Evolutionary conservation across 2,329 filamentous ascomycete genomes (phyloP).

Genomic region (Herpotrichia juniperi): DNA sequence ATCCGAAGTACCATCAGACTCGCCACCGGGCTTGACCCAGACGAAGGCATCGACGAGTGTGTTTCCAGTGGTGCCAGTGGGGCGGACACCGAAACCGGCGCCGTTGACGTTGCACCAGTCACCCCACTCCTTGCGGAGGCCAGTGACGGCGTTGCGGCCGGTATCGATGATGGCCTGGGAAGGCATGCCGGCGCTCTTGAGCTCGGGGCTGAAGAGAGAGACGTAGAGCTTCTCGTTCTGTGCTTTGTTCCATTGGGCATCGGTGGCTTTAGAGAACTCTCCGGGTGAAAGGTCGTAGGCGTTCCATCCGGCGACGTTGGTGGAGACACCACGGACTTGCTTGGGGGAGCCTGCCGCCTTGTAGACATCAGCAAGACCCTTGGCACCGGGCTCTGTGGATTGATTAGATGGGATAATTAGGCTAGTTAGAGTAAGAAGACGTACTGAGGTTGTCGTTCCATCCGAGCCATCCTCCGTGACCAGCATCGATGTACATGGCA

Average conservation of each 20-base stretch:
- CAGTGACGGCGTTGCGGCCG: conserved; percentile 61
- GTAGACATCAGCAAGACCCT: conserved; percentile 57
- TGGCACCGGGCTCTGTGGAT: conserved; percentile 52
- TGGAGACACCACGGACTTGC: conserved; percentile 59
- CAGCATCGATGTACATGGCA: conserved; percentile 68
- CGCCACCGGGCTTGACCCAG: conserved; percentile 72
- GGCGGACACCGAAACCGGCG: conserved; percentile 67
- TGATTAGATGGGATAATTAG: conserved; percentile 9
- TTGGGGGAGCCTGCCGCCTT: conserved; percentile 55
- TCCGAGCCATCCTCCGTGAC: conserved; percentile 70
- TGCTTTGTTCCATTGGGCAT: conserved; percentile 49
- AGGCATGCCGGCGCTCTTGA: conserved; percentile 56
- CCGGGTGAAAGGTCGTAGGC: conserved; percentile 53
- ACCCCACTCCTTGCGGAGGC: conserved; percentile 61
- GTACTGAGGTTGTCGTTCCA: conserved; percentile 65
- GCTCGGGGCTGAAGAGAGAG: conserved; percentile 57
- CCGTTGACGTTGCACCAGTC: conserved; percentile 73
- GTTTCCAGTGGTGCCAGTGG: conserved; percentile 65
- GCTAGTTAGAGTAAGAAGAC: conserved; percentile 9
- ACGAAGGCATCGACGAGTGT: conserved; percentile 68
- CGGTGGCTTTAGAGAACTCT: conserved; percentile 41
- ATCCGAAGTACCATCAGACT: conserved; percentile 57
- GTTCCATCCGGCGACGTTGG: conserved; percentile 67
- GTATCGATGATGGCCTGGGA: conserved; percentile 63
- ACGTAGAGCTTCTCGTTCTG: conserved; percentile 62